These are phyloP conservation scores for Sambucus nigra DNA, from an alignment of 129 eudicot genomes.

Conservation along the genomic window DNA sequence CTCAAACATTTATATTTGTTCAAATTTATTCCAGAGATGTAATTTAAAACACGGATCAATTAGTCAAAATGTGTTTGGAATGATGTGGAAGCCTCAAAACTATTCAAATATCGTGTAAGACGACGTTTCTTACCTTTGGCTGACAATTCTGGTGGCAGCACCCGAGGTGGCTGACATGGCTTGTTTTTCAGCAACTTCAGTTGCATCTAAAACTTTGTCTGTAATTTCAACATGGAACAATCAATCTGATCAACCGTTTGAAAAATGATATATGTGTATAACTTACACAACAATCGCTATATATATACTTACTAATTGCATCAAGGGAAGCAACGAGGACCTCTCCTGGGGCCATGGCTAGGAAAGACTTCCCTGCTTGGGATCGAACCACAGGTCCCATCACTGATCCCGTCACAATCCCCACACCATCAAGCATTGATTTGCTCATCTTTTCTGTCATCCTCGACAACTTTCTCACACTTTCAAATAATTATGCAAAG, in stretches of 20 bases:
- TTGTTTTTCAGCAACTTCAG: slow-evolving; percentile 90
- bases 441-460: slow-evolving; percentile 90
- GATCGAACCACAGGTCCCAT: slow-evolving; percentile 70
- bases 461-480: slow-evolving; percentile 65
- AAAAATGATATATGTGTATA: neutral
- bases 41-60: too few species aligned
- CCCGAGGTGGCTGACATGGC: slow-evolving; percentile 64
- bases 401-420: slow-evolving; percentile 67
- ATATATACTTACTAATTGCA: slow-evolving; percentile 60
- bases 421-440: slow-evolving; percentile 60
- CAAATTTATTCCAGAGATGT: too few species aligned
- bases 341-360: slow-evolving; percentile 83
- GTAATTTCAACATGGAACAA: neutral
- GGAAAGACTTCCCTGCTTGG: slow-evolving; percentile 61
- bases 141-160: slow-evolving; percentile 63
- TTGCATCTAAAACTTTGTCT: slow-evolving; percentile 75
- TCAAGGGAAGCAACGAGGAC: slow-evolving; percentile 93
- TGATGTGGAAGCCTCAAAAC: too few species aligned
- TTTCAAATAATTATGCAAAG: neutral
- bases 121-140: slow-evolving; percentile 38
- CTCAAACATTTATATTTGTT: too few species aligned
- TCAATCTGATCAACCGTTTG: neutral
- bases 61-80: too few species aligned
- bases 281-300: too few species aligned
- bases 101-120: too few species aligned